Evolutionary conservation across 805 yeast species (phyloP), one percentile per base, ranked within the genome.

Genomic region (Candida sonorensis): DNA sequence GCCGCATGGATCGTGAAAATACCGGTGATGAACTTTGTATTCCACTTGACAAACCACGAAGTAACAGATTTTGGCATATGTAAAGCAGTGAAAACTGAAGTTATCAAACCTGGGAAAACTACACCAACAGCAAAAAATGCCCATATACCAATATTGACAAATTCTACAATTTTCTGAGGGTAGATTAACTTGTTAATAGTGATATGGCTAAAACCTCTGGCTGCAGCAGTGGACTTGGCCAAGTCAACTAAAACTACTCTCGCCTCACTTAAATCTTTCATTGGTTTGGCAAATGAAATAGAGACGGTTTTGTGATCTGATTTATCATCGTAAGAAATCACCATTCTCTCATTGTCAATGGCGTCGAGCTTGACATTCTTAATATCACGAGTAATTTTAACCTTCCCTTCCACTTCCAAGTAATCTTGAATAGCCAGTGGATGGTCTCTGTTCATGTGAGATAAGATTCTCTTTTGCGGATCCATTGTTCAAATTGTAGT

Each of bases 401-500:
- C 68, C 9, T 69, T 65, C 5, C 81, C 88, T 48, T 77, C 84
- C 21, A 70, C 80, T 11, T 61, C 75, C 15, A 85, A 61, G 51
- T 77, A 83, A 58, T 87, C 96, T 45, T 70, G 73, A 20, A 87
- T 61, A 9, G 90, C 75, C 49, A 81, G 62, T 35, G 62, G 67
- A 56, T 86, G 95, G 61, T 77, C 83, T 40, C 66, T 66, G 65
- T 85, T 86, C 94, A 86, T 83, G 54, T 84, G 92, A 17, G 67
- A 52, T n/a, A 77, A 57, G 30, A 85, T 81, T 49, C 83, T 61
- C 12, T 49, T 42, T 33, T 52, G 51, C 16, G 50, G 37, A 7
- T 46, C 48, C 41, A 36, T 41, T 12, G 21, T 19, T 19, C 10
- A 19, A n/a, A n/a, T n/a, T n/a, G n/a, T n/a, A n/a, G n/a, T n/a